Percentiles rank a stretch among this genome's conserved stretches.
Evolutionary conservation across 768 basidiomycete species (phyloP).

Genomic region (Xerocomellus intermedius): DNA sequence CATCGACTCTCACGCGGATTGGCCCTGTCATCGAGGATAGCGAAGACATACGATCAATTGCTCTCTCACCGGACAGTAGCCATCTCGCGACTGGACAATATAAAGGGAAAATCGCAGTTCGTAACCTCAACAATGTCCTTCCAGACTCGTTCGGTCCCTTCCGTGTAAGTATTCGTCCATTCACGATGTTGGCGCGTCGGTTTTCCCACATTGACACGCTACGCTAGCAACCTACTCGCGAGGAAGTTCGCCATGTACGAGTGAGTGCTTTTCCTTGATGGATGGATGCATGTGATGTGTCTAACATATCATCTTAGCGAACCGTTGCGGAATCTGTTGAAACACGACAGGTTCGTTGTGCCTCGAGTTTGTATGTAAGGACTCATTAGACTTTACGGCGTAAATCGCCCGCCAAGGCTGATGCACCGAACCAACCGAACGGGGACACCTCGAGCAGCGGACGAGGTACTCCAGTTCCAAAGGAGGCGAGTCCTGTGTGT

Average conservation of each 20-base stretch:
- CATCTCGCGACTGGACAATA: constrained; percentile 1
- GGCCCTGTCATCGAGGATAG: not conserved
- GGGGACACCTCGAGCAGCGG: accelerated
- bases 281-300: not conserved
- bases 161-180: not conserved
- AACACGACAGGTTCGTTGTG: not conserved
- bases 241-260: no score
- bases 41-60: not conserved
- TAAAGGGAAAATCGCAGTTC: not conserved
- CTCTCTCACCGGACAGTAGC: not conserved
- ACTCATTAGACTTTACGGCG: not conserved
- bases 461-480: not conserved
- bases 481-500: not conserved
- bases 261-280: not conserved
- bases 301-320: not conserved
- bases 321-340: not conserved
- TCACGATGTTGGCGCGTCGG: not conserved
- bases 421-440: not conserved
- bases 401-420: not conserved
- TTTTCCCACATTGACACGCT: no score
- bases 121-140: not conserved
- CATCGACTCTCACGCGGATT: not conserved
- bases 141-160: constrained; percentile 6
- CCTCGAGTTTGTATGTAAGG: not conserved
- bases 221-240: no score